phyloP scores from a whole-genome alignment of 768 basidiomycete species.

The Psilocybe subaeruginosa region DNA sequence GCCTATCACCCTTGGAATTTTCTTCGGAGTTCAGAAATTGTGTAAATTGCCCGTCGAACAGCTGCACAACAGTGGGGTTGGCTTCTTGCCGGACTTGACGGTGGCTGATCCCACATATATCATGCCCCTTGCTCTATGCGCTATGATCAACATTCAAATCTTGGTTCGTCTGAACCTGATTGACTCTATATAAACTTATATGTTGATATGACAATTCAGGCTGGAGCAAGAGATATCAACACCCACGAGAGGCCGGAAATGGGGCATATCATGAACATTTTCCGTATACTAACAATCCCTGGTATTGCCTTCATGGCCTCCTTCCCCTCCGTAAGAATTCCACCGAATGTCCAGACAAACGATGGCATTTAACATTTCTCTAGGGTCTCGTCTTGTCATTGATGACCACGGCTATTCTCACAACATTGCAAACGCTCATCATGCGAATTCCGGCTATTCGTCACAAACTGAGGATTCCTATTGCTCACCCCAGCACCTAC shows the following conservation, averaged over 20 bases:
- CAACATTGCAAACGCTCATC: slow-evolving; percentile 51
- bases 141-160: slow-evolving; percentile 72
- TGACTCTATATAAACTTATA: neutral
- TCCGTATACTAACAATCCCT: slow-evolving; percentile 59
- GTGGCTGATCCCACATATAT: slow-evolving; percentile 74
- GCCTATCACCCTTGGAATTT: slow-evolving; percentile 78
- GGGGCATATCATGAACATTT: slow-evolving; percentile 69
- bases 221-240: slow-evolving; percentile 59
- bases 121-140: slow-evolving; percentile 62
- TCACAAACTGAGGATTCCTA: slow-evolving; percentile 37
- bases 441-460: slow-evolving; percentile 50
- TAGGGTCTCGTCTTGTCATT: slow-evolving; percentile 48
- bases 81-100: slow-evolving; percentile 78
- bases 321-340: slow-evolving; percentile 68
- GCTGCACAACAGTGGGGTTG: slow-evolving; percentile 75
- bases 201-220: slow-evolving; percentile 22
- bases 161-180: slow-evolving; percentile 45
- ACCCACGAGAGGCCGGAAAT: slow-evolving; percentile 51
- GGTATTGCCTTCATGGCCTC: slow-evolving; percentile 48
- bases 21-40: slow-evolving; percentile 79
- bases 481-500: slow-evolving; percentile 28
- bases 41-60: slow-evolving; percentile 73
- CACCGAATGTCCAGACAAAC: neutral
- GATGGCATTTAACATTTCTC: neutral
- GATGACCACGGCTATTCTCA: slow-evolving; percentile 41